These are phyloP conservation scores for Debaryomycetaceae sp. DNA, from an alignment of 1,139 yeast genomes.

Conservation along the genomic window DNA sequence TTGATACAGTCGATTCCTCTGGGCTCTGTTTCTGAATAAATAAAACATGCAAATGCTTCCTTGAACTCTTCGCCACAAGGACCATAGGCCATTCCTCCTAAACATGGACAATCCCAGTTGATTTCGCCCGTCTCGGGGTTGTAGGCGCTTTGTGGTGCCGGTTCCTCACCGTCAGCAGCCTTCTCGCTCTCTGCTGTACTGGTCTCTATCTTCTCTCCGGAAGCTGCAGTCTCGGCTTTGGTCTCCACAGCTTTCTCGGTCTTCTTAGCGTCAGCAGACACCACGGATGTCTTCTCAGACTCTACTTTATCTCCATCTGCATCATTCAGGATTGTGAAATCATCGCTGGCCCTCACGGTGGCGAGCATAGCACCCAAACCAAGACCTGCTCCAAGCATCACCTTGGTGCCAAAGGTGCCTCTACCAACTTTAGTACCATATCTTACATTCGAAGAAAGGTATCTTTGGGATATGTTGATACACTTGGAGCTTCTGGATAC, in stretches of 20 bases:
- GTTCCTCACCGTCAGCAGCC: slow-evolving; percentile 19
- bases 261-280: slow-evolving; percentile 6
- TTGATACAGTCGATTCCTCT: slow-evolving; percentile 96
- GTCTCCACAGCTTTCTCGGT: slow-evolving; percentile 7
- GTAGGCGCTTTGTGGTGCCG: slow-evolving; percentile 53
- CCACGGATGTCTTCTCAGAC: slow-evolving; percentile 7
- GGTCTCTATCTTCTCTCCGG: slow-evolving; percentile 2
- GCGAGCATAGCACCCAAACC: slow-evolving; percentile 7
- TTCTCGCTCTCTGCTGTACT: slow-evolving; percentile 4
- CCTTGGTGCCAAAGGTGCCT: slow-evolving; percentile 1
- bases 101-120: slow-evolving; percentile 99
- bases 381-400: slow-evolving; percentile 4
- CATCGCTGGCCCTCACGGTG: slow-evolving; percentile 5
- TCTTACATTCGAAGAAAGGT: not conserved
- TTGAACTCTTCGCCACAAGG: slow-evolving; percentile 99
- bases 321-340: slow-evolving; percentile 8
- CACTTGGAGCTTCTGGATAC: not conserved
- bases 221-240: slow-evolving; percentile 9
- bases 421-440: not conserved
- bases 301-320: slow-evolving; percentile 10
- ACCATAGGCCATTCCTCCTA: slow-evolving; percentile 98
- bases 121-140: slow-evolving; percentile 98
- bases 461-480: not conserved
- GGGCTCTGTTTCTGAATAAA: slow-evolving; percentile 92
- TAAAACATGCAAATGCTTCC: slow-evolving; percentile 93